Evolutionary conservation across 106 monocot genomes (phyloP).

Genomic region (Dioscorea alata): DNA sequence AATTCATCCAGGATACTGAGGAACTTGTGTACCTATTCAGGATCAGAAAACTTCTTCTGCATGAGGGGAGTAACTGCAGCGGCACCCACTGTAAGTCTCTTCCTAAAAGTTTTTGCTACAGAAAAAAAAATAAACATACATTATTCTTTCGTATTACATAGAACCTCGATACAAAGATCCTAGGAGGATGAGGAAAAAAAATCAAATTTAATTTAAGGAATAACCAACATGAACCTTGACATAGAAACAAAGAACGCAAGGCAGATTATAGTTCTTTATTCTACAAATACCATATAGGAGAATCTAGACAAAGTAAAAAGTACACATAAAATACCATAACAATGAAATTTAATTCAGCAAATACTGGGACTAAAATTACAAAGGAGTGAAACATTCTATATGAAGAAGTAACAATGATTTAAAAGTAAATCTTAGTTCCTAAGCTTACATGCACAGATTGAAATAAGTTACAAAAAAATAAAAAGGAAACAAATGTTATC

Average conservation of each 20-base stretch:
- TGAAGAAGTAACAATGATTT: too few species aligned
- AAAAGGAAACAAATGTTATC: too few species aligned
- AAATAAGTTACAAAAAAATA: too few species aligned
- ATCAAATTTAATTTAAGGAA: background rate
- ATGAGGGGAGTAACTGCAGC: constrained; percentile 20
- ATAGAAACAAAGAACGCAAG: background rate
- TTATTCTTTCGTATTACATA: too few species aligned
- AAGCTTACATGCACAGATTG: too few species aligned
- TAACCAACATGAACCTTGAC: background rate
- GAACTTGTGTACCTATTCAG: constrained; percentile 24
- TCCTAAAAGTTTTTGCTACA: background rate
- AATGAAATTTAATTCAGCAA: too few species aligned
- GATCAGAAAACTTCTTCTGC: background rate
- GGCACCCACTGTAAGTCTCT: constrained; percentile 19
- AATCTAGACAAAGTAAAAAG: too few species aligned
- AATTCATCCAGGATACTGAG: constrained; percentile 19
- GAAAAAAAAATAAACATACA: background rate
- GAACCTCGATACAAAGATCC: background rate
- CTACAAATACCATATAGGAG: background rate
- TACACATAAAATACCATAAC: too few species aligned
- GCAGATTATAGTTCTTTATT: background rate
- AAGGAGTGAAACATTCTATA: too few species aligned
- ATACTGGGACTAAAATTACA: too few species aligned
- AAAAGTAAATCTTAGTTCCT: too few species aligned
- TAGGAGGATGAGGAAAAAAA: background rate